A percentile compares a stretch with the other conserved stretches of the same genome.
Conservation (phyloP, 2,329 filamentous ascomycete genomes). For the Alternaria solani region DNA sequence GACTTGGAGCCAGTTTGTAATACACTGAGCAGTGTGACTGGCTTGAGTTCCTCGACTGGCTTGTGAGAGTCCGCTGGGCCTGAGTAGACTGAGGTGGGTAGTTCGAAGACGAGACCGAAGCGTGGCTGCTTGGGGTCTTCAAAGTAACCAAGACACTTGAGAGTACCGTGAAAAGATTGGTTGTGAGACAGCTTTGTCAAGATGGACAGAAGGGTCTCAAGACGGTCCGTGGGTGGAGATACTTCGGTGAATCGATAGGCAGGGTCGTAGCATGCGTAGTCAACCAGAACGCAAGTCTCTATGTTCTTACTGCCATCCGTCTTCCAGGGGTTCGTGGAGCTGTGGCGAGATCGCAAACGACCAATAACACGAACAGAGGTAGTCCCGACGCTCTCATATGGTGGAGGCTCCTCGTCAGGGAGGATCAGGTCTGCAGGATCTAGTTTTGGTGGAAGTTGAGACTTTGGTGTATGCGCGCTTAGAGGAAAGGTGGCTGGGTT, state of each 20-base stretch:
- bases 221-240: constrained; percentile 55
- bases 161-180: constrained; percentile 51
- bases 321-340: constrained; percentile 51
- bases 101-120: constrained; percentile 77
- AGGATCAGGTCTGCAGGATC: constrained; percentile 54
- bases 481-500: constrained; percentile 49
- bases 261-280: constrained; percentile 67
- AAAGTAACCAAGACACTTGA: constrained; percentile 73
- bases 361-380: constrained; percentile 57
- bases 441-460: constrained; percentile 54
- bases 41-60: constrained; percentile 46
- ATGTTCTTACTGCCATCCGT: constrained; percentile 44
- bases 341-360: constrained; percentile 49
- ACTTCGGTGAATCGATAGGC: constrained; percentile 59
- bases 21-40: constrained; percentile 57
- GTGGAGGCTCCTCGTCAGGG: constrained; percentile 58
- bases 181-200: constrained; percentile 42
- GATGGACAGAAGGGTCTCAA: constrained; percentile 52
- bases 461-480: constrained; percentile 29
- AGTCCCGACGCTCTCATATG: constrained; percentile 58
- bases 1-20: constrained; percentile 58
- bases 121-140: constrained; percentile 74
- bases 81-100: constrained; percentile 64
- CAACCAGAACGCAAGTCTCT: constrained; percentile 69
- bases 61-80: constrained; percentile 63